Evolutionary conservation across 1,284 basidiomycete species (phyloP).

Genomic region (Irpex sp.): DNA sequence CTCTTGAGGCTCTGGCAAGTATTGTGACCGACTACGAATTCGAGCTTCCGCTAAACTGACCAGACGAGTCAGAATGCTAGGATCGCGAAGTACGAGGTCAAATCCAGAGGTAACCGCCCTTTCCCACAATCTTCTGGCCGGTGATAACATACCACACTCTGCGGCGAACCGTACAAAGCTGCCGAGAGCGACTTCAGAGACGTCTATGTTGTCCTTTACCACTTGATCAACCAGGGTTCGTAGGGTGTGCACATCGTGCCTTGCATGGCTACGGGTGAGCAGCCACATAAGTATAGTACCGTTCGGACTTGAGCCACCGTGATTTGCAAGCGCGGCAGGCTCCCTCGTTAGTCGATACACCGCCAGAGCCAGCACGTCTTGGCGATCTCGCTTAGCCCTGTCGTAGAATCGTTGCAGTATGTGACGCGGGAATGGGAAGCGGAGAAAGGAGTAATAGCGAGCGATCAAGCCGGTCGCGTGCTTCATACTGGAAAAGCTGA

Average conservation of each 20-base stretch:
- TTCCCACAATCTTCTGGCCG: constrained; percentile 54
- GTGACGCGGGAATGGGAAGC: constrained; percentile 11
- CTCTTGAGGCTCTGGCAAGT: background rate
- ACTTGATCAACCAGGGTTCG: constrained; percentile 47
- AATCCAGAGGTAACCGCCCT: constrained; percentile 43
- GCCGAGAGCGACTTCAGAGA: constrained; percentile 42
- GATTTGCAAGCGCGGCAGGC: constrained; percentile 22
- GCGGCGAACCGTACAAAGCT: constrained; percentile 46
- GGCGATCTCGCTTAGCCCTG: constrained; percentile 13
- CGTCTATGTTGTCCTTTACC: constrained; percentile 32
- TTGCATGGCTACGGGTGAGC: constrained; percentile 38
- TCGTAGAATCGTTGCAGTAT: constrained; percentile 27
- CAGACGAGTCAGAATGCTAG: constrained; percentile 49
- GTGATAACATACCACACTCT: constrained; percentile 39
- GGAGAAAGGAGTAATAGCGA: background rate
- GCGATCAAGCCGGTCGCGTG: constrained; percentile 3
- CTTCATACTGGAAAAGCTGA: background rate
- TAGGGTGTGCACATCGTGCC: constrained; percentile 34
- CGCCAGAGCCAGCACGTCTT: constrained; percentile 14
- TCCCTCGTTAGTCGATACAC: constrained; percentile 35
- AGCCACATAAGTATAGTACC: constrained; percentile 45
- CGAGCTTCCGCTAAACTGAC: constrained; percentile 47
- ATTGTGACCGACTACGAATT: constrained; percentile 10
- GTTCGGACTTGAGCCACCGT: constrained; percentile 46
- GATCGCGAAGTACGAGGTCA: constrained; percentile 40